Conservation (phyloP, 140 eudicot genomes). For the Anethum foeniculum region DNA sequence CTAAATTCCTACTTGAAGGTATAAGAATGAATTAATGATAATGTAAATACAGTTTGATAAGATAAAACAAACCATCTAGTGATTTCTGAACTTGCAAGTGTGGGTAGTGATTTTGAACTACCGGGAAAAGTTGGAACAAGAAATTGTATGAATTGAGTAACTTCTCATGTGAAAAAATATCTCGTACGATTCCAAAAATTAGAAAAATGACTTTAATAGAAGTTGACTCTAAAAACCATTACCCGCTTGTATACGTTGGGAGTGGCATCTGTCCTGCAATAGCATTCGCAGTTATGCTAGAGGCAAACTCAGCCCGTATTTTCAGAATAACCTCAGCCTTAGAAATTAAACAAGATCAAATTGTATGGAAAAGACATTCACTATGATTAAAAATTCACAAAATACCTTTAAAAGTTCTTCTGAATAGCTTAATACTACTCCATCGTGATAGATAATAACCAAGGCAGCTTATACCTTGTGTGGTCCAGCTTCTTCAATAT, state of each 20-base stretch:
- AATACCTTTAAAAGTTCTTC: neutral
- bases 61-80: no score
- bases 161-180: no score
- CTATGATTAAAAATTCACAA: neutral
- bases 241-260: constrained; percentile 81
- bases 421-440: neutral
- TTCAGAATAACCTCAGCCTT: constrained; percentile 93
- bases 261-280: constrained; percentile 80
- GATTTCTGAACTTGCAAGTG: no score
- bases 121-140: neutral
- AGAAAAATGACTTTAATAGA: neutral
- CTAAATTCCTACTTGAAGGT: neutral
- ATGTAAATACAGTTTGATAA: neutral
- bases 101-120: no score
- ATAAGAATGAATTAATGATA: neutral
- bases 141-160: no score
- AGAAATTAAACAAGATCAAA: neutral
- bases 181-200: neutral
- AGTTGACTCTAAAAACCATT: constrained; percentile 5
- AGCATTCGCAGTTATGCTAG: constrained; percentile 76
- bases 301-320: constrained; percentile 81
- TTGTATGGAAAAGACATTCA: neutral
- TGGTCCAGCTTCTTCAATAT: constrained; percentile 90
- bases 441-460: neutral
- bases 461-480: constrained; percentile 40